Evolutionary conservation across 2,329 filamentous ascomycete genomes (phyloP), one percentile per base, ranked within the genome.

Genomic region (Fusarium sp.): DNA sequence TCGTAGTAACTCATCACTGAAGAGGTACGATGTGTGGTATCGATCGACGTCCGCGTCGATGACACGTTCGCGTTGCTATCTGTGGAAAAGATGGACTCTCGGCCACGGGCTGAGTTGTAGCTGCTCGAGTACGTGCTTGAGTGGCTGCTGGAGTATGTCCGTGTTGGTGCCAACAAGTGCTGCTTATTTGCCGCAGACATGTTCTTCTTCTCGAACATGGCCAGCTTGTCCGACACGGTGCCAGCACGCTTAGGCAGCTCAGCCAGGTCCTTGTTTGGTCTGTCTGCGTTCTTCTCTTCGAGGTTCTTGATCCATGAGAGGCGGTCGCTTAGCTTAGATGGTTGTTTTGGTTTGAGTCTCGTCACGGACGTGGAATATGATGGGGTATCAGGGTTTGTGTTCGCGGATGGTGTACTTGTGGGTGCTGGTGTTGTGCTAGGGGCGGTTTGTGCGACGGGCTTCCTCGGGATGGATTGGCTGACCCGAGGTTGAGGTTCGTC

Each of bases 1-100:
- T 65, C 62, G 6, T 65, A 65, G 30, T 65, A 60, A 16, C 62
- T 65, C 62, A 65, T 65, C 15, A 65, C 62, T 3, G 62, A 65
- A 13, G 57, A 46, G 8, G 41, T 36, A 3, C 57, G 36, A 8
- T 41, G 54, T n/a, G 61, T 26, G 7, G 62, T 65, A 13, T 65
- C 62, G 4, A 65, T 37, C 0, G 62, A 65, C 11, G 62, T 65
- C 8, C 62, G 62, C 6, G 62, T 49, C 2, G 62, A 65, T 0
- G 61, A 57, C 4, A 45, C 61, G 8, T 36, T 47, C 1, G 46
- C 31, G 0, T 44, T 65, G 13, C 62, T 52, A 6, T 65, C 61
- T 9, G 46, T 56, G 1, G 62, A 65, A n/a, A 65, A 65, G 15
- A 65, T 53, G 0, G 54, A 60, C 31, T 65, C 62, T 9, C 62